Evolutionary conservation across 1,284 basidiomycete species (phyloP), one percentile per base, ranked within the genome.

Genomic region (Microstroma glucosiphilum): DNA sequence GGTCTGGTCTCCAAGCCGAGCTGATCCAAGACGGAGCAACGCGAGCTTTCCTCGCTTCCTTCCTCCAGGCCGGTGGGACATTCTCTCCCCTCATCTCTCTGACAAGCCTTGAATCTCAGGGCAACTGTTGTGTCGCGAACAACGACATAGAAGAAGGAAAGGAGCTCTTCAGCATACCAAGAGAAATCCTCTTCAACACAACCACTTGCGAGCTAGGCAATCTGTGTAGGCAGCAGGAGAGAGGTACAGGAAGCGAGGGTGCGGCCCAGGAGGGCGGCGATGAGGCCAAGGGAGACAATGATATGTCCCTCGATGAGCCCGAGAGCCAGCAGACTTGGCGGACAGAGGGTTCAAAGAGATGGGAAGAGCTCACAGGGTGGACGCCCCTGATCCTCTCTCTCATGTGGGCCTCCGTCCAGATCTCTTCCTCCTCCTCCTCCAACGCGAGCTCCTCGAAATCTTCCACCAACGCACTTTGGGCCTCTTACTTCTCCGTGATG

Each of bases 331-430:
- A 40, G 41, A n/a, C n/a, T n/a, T n/a, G n/a, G n/a, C n/a, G n/a
- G n/a, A n/a, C n/a, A n/a, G n/a, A n/a, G n/a, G n/a, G 8, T 6
- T 17, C 43, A 8, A 17, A 13, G 12, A 63, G 23, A 15, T 63
- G 61, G 61, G 40, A 63, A 6, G 46, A 59, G 37, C 58, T 63
- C 56, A 58, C 84, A 59, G 90, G 91, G 1, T 97, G 93, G 93
- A 82, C 85, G 1, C 89, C 89, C 0, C 82, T 97, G 48, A 96
- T 97, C 63, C 82, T 96, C 23, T 90, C 88, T 68, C 89, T 97
- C 87, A 91, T 97, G 89, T 96, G 89, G 88, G 94, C 96, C 19
- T 21, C 15, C 53, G 26, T 19, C 42, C 55, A 1, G 56, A 68
- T 37, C 30, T 37, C 30, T 37, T 37, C 30, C 30, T 40, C 46